Evolutionary conservation across 768 basidiomycete species (phyloP).

Genomic region (Amanita jacksonii): DNA sequence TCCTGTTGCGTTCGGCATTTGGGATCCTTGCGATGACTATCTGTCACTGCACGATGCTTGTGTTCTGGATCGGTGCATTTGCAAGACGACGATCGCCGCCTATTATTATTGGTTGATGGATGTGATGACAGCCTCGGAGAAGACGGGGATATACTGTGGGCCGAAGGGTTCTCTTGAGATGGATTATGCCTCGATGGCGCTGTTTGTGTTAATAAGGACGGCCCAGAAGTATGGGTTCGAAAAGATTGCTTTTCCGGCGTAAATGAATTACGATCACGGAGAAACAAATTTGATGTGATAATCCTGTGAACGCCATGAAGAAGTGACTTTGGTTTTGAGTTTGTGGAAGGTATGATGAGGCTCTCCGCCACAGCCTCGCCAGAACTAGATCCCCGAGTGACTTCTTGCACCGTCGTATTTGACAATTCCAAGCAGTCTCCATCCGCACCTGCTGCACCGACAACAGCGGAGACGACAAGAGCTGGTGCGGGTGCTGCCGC

Average conservation of each 20-base stretch:
- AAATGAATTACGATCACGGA: conserved; percentile 13
- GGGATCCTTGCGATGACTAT: conserved; percentile 13
- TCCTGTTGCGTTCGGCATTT: conserved; percentile 14
- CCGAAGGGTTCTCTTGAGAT: conserved; percentile 19
- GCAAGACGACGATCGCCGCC: conserved; percentile 21
- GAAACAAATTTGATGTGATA: conserved; percentile 13
- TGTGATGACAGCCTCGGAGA: conserved; percentile 26
- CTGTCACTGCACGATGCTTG: conserved; percentile 10
- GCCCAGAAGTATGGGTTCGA: conserved; percentile 14
- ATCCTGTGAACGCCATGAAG: conserved; percentile 19
- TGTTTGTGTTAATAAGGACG: conserved; percentile 57
- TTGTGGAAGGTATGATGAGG: conserved; percentile 27
- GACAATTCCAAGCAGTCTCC: conserved; percentile 29
- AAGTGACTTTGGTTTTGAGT: conserved; percentile 16
- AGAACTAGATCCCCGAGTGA: background rate
- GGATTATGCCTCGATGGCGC: conserved; percentile 35
- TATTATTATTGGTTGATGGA: conserved; percentile 31
- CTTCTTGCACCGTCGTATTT: conserved; percentile 10
- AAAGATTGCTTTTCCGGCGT: conserved; percentile 9
- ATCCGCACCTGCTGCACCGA: conserved; percentile 33
- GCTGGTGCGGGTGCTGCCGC: conserved; percentile 43
- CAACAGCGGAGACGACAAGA: conserved; percentile 41
- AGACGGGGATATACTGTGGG: too few relatives aligned
- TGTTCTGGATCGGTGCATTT: conserved; percentile 18
- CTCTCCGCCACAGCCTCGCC: too few relatives aligned